These are phyloP conservation scores for Hirsutella rhossiliensis DNA, from an alignment of 2,329 filamentous ascomycete species.

Conservation along the genomic window DNA sequence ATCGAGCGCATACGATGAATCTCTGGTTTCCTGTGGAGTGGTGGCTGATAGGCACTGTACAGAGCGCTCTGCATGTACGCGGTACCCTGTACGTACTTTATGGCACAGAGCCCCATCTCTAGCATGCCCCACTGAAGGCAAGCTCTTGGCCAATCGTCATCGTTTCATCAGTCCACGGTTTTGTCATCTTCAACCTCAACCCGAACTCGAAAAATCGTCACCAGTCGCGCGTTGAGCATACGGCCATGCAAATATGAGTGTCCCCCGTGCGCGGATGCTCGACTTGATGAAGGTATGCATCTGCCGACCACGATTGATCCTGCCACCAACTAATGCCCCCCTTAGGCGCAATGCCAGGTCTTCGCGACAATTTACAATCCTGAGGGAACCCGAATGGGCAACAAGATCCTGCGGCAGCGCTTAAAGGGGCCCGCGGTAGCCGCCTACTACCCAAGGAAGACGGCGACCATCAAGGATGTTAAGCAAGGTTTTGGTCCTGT, in stretches of 20 bases:
- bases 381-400: constrained; percentile 67
- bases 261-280: constrained; percentile 48
- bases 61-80: too few relatives aligned
- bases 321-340: constrained; percentile 9
- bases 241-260: constrained; percentile 40
- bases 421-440: constrained; percentile 72
- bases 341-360: constrained; percentile 76
- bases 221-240: constrained; percentile 8
- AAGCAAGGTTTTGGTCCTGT: constrained; percentile 56
- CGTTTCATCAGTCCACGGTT: too few relatives aligned
- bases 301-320: background rate
- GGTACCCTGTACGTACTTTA: too few relatives aligned
- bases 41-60: too few relatives aligned
- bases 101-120: too few relatives aligned
- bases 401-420: constrained; percentile 83
- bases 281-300: constrained; percentile 68
- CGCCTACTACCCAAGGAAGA: constrained; percentile 75
- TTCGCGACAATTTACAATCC: constrained; percentile 92
- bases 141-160: constrained; percentile 5
- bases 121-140: background rate
- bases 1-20: too few relatives aligned
- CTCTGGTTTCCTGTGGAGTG: too few relatives aligned
- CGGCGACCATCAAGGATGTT: constrained; percentile 61
- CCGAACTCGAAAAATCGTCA: constrained; percentile 12
- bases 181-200: constrained; percentile 9